These are phyloP conservation scores for Benincasa hispida DNA, from an alignment of 306 rosid species.

Conservation along the genomic window DNA sequence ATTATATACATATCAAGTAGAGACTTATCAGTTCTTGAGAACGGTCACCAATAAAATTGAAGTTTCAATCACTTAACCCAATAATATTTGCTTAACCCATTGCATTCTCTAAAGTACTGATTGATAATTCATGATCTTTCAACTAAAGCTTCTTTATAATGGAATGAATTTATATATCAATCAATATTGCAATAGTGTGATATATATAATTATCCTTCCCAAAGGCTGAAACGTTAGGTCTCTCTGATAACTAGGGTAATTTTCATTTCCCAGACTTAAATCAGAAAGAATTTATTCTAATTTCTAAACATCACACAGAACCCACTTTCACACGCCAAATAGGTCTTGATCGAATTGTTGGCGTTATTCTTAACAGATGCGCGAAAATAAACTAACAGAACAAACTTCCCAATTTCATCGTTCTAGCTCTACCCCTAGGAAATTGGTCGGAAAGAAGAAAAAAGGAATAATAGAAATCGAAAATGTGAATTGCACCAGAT, in stretches of 20 bases:
- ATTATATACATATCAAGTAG: too few relatives aligned
- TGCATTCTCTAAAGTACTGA: background rate
- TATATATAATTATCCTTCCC: background rate
- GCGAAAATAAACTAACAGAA: background rate
- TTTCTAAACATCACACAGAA: background rate
- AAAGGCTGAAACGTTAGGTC: background rate
- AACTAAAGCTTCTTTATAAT: background rate
- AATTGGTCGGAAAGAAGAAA: background rate
- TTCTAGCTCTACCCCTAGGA: background rate
- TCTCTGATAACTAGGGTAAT: background rate
- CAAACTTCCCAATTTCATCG: background rate
- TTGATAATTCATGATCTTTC: background rate
- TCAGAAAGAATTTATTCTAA: background rate
- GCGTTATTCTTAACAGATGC: background rate
- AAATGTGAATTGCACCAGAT: conserved; percentile 30
- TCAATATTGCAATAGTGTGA: background rate
- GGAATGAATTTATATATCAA: background rate
- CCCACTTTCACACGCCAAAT: background rate
- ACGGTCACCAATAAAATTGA: background rate
- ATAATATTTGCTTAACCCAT: background rate
- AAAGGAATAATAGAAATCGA: background rate
- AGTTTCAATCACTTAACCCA: background rate
- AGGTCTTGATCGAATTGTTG: background rate
- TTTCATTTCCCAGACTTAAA: background rate
- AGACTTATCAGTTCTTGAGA: background rate